Evolutionary conservation across 768 basidiomycete genomes (phyloP), one percentile per base, ranked within the genome.

Genomic region (Kwoniella bestiolae): DNA sequence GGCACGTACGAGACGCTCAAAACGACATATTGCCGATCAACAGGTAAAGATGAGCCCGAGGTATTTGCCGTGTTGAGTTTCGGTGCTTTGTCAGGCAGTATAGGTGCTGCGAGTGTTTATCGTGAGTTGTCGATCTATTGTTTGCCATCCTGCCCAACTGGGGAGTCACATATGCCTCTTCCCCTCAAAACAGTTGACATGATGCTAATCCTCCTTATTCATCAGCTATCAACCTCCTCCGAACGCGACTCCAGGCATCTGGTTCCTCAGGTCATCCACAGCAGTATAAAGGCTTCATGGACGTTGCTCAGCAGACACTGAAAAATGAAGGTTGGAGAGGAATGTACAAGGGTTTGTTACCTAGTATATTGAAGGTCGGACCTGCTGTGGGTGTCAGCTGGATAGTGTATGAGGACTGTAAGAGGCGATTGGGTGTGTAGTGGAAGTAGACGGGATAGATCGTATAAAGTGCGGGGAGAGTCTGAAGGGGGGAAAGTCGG

Each of bases 311-410:
- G 46, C 90, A 89, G 80, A 96, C 94, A 26, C 89, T 90, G 81
- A 84, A 85, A 61, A 86, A 86, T 25, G 94, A 95, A 72, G 94
- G 95, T 0, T 94, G 92, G 91, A 85, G 90, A 72, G 94, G 94
- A 1, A 91, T 97, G 81, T 98, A 98, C 82, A 88, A 81, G 46
- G 95, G 95, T 25, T 82, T 97, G 69, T 86, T 93, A 63, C 94
- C 94, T 50, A 94, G 91, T 25, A 84, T 97, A 73, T 92, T 94
- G 51, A 98, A 98, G 87, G 95, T 98, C 64, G 89, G 96, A 49
- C 95, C 95, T 56, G 90, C 94, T 3, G 95, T 98, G 46, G 95
- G 94, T 7, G 97, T 98, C 82, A 92, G 92, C 66, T 96, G 96
- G 82, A 88, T 96, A 44, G 94, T 96, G 1, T 78, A 78, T 60